These are phyloP conservation scores for Saccharomyces eubayanus DNA, from an alignment of 805 yeast species.

Conservation along the genomic window DNA sequence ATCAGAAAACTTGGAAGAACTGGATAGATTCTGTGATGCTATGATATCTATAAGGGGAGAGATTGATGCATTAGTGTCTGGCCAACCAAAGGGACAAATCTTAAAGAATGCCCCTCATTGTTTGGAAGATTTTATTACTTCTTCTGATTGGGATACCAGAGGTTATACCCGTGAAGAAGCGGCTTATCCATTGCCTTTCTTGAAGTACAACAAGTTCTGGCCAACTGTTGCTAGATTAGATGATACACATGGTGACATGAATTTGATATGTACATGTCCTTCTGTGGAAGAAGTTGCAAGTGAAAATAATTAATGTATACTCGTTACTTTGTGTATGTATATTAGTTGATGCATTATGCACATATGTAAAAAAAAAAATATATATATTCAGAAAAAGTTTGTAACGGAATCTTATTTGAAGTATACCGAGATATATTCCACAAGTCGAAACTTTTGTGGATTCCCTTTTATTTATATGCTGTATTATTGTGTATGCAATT, in stretches of 20 bases:
- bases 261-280: slow-evolving; percentile 90
- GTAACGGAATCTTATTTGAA: too few species aligned
- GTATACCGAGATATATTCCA: too few species aligned
- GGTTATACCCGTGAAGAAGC: slow-evolving; percentile 91
- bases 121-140: slow-evolving; percentile 60
- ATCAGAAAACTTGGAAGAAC: slow-evolving; percentile 78
- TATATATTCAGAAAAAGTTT: not conserved
- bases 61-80: slow-evolving; percentile 62
- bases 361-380: not conserved
- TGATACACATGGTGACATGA: slow-evolving; percentile 89
- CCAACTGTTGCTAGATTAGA: slow-evolving; percentile 89
- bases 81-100: slow-evolving; percentile 57
- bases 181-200: slow-evolving; percentile 77
- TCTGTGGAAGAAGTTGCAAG: slow-evolving; percentile 64
- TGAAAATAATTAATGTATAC: slow-evolving; percentile 4
- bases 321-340: not conserved
- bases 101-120: slow-evolving; percentile 92
- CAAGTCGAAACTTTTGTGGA: not conserved
- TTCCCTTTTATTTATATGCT: not conserved
- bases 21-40: slow-evolving; percentile 84
- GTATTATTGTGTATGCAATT: not conserved
- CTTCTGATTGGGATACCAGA: slow-evolving; percentile 68
- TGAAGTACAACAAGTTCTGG: slow-evolving; percentile 80
- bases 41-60: slow-evolving; percentile 76
- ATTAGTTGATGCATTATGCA: not conserved